Evolutionary conservation across 306 rosid species (phyloP).

Genomic region (Prunus armeniaca): DNA sequence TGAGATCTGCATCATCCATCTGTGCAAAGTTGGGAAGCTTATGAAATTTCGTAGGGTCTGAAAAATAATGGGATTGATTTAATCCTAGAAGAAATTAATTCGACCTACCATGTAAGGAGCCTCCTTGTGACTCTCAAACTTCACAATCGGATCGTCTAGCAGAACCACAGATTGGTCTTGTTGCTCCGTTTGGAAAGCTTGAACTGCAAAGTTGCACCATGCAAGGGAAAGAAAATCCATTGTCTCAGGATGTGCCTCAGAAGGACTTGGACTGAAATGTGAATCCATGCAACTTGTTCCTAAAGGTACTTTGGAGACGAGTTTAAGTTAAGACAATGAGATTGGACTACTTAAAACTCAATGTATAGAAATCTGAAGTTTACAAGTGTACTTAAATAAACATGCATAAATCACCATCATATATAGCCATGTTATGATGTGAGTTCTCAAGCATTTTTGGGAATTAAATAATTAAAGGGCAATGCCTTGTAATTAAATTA

Average conservation of each 20-base stretch:
- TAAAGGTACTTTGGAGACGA: background rate
- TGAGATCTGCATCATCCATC: constrained; percentile 61
- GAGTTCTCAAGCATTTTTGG: background rate
- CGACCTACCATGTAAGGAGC: constrained; percentile 43
- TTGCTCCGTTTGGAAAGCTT: constrained; percentile 62
- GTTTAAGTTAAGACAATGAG: background rate
- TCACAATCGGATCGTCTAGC: constrained; percentile 44
- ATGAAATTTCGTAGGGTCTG: background rate
- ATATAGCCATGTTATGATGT: background rate
- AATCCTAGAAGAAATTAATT: background rate
- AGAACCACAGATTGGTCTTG: constrained; percentile 50
- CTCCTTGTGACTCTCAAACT: constrained; percentile 39
- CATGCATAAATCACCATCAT: constrained; percentile 8
- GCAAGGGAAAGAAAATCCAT: constrained; percentile 87
- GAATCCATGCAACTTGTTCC: constrained; percentile 35
- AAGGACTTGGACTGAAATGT: constrained; percentile 52
- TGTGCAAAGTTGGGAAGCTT: constrained; percentile 41
- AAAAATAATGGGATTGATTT: background rate
- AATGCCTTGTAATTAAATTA: constrained; percentile 3
- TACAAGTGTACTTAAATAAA: constrained; percentile 33
- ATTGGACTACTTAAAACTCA: constrained; percentile 15
- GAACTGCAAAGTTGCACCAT: constrained; percentile 90
- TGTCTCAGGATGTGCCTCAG: constrained; percentile 80
- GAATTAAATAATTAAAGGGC: background rate
- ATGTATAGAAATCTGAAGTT: background rate